Base-by-base conservation (phyloP, 225 moss, liverwort and hornwort genomes). In the Bryoerythrophyllum caledonicum region DNA sequence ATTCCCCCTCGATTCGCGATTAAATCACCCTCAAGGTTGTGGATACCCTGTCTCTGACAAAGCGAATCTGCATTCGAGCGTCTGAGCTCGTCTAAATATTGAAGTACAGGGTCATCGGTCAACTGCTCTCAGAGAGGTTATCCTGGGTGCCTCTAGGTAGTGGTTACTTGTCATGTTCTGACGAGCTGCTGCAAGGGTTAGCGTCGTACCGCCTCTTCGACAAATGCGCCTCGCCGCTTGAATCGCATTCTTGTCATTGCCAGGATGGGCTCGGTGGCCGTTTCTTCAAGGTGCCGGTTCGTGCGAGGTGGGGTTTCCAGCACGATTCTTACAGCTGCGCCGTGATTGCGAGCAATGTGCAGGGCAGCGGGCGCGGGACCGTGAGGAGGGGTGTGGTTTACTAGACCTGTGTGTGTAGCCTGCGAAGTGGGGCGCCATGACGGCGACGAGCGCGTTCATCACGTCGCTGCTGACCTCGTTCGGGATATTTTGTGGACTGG, bases 391-490 rank as follows among this genome's bases (percentile, higher is more conserved):
- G 48, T 17, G 17, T 17, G 48, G 6, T 16, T 49, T 49, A 38
- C 38, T 38, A 38, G 38, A n/a, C n/a, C n/a, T n/a, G 19, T 49
- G 48, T 17, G 48, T 17, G 19, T 49, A 19, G 48, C n/a, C n/a
- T n/a, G 48, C 38, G 9, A 17, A 76, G 57, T 24, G 40, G 8
- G 71, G 34, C 71, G 38, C 67, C 25, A 89, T 89, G 89, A 86
- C 85, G 71, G 86, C 79, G 32, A 86, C 86, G 28, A 59, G 79
- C 5, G 89, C 86, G 34, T 89, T 89, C 64, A 2, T 89, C 20
- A 89, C 86, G 59, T 89, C 89, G 70, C 72, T 89, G 71, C 79
- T 89, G 86, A 80, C 83, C 54, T 86, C 89, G 48, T 89, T 89
- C 68, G 86, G 48, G 68, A 89, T 89, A 70, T 89, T 89, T 44